Evolutionary conservation across 116 monocot genomes (phyloP).

Genomic region (Papilionanthe hybrid): DNA sequence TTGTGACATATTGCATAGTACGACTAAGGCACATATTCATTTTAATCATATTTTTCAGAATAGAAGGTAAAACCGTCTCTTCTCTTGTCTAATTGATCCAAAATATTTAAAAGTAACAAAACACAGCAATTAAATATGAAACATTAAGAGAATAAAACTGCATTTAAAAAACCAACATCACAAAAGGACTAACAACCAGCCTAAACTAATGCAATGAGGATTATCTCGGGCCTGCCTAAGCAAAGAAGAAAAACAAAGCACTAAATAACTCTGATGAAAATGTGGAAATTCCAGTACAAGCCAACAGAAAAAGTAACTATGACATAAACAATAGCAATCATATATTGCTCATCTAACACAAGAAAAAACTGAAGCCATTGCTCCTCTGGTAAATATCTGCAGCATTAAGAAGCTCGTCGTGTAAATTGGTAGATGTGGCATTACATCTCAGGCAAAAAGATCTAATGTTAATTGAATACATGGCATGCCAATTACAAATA

Average conservation of each 20-base stretch:
- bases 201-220: neutral
- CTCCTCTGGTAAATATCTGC: neutral
- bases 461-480: neutral
- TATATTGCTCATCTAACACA: neutral
- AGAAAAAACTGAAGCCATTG: neutral
- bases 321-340: neutral
- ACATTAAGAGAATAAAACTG: neutral
- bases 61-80: neutral
- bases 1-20: neutral
- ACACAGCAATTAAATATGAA: neutral
- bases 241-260: neutral
- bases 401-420: neutral
- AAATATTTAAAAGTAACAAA: constrained; percentile 4
- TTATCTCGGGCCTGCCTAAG: neutral
- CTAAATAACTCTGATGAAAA: neutral
- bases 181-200: neutral
- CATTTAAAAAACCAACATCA: neutral
- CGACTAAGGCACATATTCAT: neutral
- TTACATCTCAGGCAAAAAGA: neutral
- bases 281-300: neutral
- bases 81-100: neutral
- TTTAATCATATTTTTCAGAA: neutral
- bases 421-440: neutral
- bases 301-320: neutral
- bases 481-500: neutral